Evolutionary conservation across 2,329 filamentous ascomycete genomes (phyloP).

Genomic region (Stemphylium lycopersici): DNA sequence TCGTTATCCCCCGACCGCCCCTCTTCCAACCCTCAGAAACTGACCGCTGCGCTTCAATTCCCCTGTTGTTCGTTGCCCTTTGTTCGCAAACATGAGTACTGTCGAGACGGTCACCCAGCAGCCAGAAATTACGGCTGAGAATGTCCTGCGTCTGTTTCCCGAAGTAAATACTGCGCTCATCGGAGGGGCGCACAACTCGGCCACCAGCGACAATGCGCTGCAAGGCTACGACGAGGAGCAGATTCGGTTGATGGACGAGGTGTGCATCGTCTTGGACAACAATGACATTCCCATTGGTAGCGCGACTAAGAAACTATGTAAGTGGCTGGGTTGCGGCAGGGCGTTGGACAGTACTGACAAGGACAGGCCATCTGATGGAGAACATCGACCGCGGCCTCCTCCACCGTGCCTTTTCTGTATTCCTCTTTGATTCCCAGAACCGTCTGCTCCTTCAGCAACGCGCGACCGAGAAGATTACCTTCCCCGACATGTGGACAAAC

Average conservation of each 20-base stretch:
- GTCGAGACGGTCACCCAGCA: slow-evolving; percentile 45
- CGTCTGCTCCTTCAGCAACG: slow-evolving; percentile 94
- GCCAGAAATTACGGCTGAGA: slow-evolving; percentile 79
- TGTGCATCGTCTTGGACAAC: slow-evolving; percentile 95
- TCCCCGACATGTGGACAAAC: slow-evolving; percentile 99
- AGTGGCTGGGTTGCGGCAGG: slow-evolving; percentile 44
- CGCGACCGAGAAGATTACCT: slow-evolving; percentile 96
- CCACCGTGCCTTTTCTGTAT: slow-evolving; percentile 96
- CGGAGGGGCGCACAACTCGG: slow-evolving; percentile 65
- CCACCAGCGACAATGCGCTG: slow-evolving; percentile 68
- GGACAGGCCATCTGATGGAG: slow-evolving; percentile 90
- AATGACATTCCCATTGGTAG: slow-evolving; percentile 93
- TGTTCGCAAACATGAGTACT: slow-evolving; percentile 39
- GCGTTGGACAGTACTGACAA: slow-evolving; percentile 17
- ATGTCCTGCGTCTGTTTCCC: slow-evolving; percentile 87
- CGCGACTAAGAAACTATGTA: slow-evolving; percentile 97
- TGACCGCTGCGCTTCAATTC: slow-evolving; percentile 8
- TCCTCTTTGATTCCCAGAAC: slow-evolving; percentile 95
- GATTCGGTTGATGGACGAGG: slow-evolving; percentile 97
- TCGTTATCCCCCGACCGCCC: slow-evolving; percentile 7
- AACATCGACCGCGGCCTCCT: slow-evolving; percentile 97
- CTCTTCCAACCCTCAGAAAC: not conserved
- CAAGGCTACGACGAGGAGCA: slow-evolving; percentile 96
- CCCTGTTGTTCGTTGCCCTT: not conserved
- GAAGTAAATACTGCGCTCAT: slow-evolving; percentile 72